Conservation (phyloP, 768 basidiomycete species). For the Hemileccinum rubropunctum region DNA sequence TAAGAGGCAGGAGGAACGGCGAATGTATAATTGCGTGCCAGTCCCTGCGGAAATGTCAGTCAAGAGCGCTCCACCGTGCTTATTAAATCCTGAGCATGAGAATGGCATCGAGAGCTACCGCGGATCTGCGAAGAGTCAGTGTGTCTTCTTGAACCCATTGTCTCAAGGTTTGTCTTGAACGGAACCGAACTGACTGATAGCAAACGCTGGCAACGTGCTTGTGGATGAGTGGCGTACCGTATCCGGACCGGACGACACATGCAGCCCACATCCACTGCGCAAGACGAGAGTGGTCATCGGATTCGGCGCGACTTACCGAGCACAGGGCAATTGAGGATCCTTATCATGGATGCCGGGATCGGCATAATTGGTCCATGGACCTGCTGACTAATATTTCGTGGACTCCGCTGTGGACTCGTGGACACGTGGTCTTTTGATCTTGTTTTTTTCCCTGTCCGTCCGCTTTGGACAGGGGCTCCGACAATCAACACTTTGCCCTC, state of each 20-base stretch:
- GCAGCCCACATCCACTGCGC: conserved; percentile 2
- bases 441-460: conserved; percentile 35
- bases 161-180: no score
- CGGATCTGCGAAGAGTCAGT: no score
- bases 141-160: no score
- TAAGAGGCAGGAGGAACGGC: conserved; percentile 27
- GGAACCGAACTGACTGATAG: conserved; percentile 3
- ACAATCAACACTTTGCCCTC: conserved; percentile 34
- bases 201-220: no score
- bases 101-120: no score
- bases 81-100: conserved; percentile 20
- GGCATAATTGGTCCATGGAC: conserved; percentile 27
- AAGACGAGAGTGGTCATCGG: conserved; percentile 8
- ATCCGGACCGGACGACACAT: conserved; percentile 5
- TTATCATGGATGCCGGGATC: conserved; percentile 21
- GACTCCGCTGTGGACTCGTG: conserved; percentile 20
- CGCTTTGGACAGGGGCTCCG: conserved; percentile 36
- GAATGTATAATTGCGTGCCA: conserved; percentile 22
- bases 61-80: conserved; percentile 18
- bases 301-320: no score
- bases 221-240: conserved; percentile 5
- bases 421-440: conserved; percentile 34
- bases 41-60: no score
- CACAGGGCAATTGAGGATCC: conserved; percentile 12
- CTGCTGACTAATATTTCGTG: conserved; percentile 12